Percentiles rank a stretch among this genome's conserved stretches.
These are phyloP conservation scores for Diatrype stigma DNA, from an alignment of 2,329 filamentous ascomycete genomes.

Conservation along the genomic window DNA sequence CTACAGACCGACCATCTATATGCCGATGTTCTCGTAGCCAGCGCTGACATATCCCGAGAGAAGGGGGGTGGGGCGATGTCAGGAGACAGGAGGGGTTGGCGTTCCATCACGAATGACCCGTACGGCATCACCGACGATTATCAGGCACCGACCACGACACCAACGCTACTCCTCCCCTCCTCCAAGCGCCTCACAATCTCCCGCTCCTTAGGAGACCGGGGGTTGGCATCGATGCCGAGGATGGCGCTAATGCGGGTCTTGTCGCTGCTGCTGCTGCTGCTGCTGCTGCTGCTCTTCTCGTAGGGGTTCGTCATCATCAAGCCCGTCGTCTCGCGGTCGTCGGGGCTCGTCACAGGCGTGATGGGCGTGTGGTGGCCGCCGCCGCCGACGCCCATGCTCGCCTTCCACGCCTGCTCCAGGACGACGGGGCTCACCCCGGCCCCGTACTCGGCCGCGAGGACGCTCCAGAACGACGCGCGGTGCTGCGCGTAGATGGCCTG, in stretches of 20 bases:
- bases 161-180: constrained; percentile 40
- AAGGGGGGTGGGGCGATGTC: no score
- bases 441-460: constrained; percentile 69
- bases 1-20: no score
- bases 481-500: constrained; percentile 67
- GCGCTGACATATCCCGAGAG: no score
- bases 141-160: constrained; percentile 28
- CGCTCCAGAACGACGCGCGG: constrained; percentile 67
- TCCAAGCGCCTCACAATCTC: constrained; percentile 55
- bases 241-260: constrained; percentile 62
- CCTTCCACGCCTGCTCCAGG: constrained; percentile 68
- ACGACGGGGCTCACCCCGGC: constrained; percentile 55
- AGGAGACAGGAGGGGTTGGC: neutral
- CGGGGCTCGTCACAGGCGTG: constrained; percentile 50
- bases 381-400: constrained; percentile 39
- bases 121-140: neutral
- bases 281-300: constrained; percentile 23
- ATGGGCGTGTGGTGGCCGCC: constrained; percentile 41
- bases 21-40: no score
- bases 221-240: constrained; percentile 56
- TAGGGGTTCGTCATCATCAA: constrained; percentile 22
- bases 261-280: constrained; percentile 31
- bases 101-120: neutral
- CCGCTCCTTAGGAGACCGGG: constrained; percentile 52
- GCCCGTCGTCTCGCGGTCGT: constrained; percentile 39